Evolutionary conservation across 1,139 yeast genomes (phyloP).

Genomic region (Sugiyamaella paludigena): DNA sequence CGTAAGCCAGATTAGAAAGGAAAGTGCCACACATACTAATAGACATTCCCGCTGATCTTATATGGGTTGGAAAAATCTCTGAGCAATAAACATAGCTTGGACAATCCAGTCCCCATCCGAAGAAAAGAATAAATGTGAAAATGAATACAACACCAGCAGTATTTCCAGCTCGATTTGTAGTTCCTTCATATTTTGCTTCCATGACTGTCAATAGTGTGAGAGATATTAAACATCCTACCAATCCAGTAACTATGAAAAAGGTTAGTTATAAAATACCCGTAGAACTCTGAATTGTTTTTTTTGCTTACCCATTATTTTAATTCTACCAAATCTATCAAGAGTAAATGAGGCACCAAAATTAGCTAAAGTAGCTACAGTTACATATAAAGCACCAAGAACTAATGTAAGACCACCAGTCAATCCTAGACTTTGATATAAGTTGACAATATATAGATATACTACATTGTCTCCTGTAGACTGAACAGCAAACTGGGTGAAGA

Average conservation of each 20-base stretch:
- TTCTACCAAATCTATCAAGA: conserved; percentile 3
- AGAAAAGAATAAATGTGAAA: neutral
- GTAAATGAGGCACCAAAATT: conserved; percentile 8
- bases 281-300: too few species aligned
- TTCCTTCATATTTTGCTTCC: conserved; percentile 1
- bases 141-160: conserved; percentile 3
- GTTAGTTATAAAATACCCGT: too few species aligned
- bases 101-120: conserved; percentile 4
- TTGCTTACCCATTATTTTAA: neutral
- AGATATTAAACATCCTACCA: conserved; percentile 8
- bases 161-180: conserved; percentile 6
- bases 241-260: too few species aligned
- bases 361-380: conserved; percentile 6
- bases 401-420: conserved; percentile 9
- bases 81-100: conserved; percentile 37
- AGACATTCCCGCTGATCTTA: conserved; percentile 35
- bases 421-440: conserved; percentile 8
- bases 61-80: conserved; percentile 40
- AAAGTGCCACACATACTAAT: conserved; percentile 36
- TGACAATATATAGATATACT: neutral
- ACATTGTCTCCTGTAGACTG: conserved; percentile 1
- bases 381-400: conserved; percentile 8
- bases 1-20: conserved; percentile 33
- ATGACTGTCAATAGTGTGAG: neutral
- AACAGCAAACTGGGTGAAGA: conserved; percentile 9